These are phyloP conservation scores for Trichoderma pleuroti DNA, from an alignment of 2,329 filamentous ascomycete species.

Conservation along the genomic window DNA sequence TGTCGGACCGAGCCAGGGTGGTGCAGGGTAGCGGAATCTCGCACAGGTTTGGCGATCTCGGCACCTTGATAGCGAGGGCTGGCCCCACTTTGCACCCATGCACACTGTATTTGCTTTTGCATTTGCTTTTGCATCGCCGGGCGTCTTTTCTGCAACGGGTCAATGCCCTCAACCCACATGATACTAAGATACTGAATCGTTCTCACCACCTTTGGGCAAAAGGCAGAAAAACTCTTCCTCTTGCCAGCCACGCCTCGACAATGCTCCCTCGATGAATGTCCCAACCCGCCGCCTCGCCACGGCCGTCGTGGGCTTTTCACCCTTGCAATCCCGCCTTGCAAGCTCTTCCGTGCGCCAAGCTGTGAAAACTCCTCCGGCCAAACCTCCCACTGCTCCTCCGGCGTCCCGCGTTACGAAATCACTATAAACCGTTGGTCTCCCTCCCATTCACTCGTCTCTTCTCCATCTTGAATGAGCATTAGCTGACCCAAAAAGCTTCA, in stretches of 20 bases:
- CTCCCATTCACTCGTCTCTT: background rate
- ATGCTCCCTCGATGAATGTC: slow-evolving; percentile 30
- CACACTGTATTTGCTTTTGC: background rate
- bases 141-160: slow-evolving; percentile 16
- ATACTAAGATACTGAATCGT: background rate
- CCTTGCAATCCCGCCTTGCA: slow-evolving; percentile 29
- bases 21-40: slow-evolving; percentile 12
- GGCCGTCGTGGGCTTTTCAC: slow-evolving; percentile 9
- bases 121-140: background rate
- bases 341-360: slow-evolving; percentile 28
- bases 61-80: background rate
- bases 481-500: background rate
- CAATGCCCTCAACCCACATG: slow-evolving; percentile 21
- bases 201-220: background rate
- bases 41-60: background rate
- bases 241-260: background rate
- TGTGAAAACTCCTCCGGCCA: slow-evolving; percentile 20
- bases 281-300: slow-evolving; percentile 28
- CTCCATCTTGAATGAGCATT: background rate
- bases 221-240: background rate
- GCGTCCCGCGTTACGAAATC: slow-evolving; percentile 27
- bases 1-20: background rate
- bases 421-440: slow-evolving; percentile 32
- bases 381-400: slow-evolving; percentile 7
- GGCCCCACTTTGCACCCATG: background rate